A percentile compares a stretch with the other conserved stretches of the same genome.
Evolutionary conservation across 2,329 filamentous ascomycete species (phyloP).

Genomic region (Fusarium sambucinum): DNA sequence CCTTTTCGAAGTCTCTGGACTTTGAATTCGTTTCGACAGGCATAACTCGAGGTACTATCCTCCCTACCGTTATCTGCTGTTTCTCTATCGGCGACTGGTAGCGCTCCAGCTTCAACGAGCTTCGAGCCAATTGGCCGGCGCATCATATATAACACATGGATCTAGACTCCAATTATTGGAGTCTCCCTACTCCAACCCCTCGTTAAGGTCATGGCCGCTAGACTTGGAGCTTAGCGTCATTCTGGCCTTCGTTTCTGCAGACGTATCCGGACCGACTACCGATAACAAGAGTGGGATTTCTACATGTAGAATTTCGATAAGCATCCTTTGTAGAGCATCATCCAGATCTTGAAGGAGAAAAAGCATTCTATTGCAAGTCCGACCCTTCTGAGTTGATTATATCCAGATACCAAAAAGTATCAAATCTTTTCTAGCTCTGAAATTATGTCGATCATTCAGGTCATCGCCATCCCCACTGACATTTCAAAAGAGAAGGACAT

Average conservation of each 20-base stretch:
- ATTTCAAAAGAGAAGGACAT: slow-evolving; percentile 16
- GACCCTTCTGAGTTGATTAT: background rate
- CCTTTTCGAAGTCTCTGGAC: no score
- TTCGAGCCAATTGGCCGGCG: no score
- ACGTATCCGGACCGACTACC: background rate
- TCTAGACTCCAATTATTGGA: background rate
- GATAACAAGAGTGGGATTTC: background rate
- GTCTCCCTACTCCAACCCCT: background rate
- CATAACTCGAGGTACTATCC: no score
- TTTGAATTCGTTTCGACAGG: no score
- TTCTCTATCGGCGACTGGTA: no score
- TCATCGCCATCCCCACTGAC: slow-evolving; percentile 11
- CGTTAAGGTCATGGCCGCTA: background rate
- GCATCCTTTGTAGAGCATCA: background rate
- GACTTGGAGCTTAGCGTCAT: background rate
- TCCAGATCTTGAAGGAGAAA: background rate
- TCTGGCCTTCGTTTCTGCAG: background rate
- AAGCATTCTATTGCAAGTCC: background rate
- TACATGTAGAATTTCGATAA: background rate
- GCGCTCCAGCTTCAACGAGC: no score
- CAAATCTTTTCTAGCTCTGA: background rate
- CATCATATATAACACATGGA: no score
- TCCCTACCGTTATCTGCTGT: no score
- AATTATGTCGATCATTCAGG: slow-evolving; percentile 14
- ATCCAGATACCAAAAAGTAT: background rate